Evolutionary conservation across 805 yeast genomes (phyloP).

Genomic region (Teunomyces aglyptinius): DNA sequence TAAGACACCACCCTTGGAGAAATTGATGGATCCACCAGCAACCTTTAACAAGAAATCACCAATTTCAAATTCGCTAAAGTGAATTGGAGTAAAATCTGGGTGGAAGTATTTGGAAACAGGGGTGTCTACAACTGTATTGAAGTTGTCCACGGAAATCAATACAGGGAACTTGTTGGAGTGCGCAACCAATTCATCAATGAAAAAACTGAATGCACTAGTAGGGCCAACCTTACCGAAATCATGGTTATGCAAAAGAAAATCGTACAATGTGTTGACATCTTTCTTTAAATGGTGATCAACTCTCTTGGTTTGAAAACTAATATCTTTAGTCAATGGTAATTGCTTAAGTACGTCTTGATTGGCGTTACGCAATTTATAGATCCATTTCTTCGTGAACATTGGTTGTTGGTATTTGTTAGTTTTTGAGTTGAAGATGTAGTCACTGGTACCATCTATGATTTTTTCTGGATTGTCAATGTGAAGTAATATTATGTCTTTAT

Average conservation of each 20-base stretch:
- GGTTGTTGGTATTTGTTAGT: slow-evolving; percentile 67
- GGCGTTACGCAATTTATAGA: slow-evolving; percentile 44
- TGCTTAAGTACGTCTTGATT: slow-evolving; percentile 34
- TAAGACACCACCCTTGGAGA: slow-evolving; percentile 63
- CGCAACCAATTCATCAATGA: slow-evolving; percentile 53
- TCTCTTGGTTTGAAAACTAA: slow-evolving; percentile 31
- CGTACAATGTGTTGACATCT: slow-evolving; percentile 27
- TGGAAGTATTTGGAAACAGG: slow-evolving; percentile 62
- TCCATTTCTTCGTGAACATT: slow-evolving; percentile 63
- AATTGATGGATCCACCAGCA: slow-evolving; percentile 50
- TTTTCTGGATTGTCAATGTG: slow-evolving; percentile 62
- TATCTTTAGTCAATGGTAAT: slow-evolving; percentile 34
- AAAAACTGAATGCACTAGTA: slow-evolving; percentile 49
- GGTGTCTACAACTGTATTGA: slow-evolving; percentile 57
- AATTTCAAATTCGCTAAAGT: slow-evolving; percentile 61
- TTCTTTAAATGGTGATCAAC: slow-evolving; percentile 31
- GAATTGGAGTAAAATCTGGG: slow-evolving; percentile 52
- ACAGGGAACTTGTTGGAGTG: slow-evolving; percentile 55
- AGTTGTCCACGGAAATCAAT: slow-evolving; percentile 68
- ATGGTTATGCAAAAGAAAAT: slow-evolving; percentile 23
- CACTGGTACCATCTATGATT: slow-evolving; percentile 70
- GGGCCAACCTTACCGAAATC: slow-evolving; percentile 39
- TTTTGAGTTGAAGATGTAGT: slow-evolving; percentile 55
- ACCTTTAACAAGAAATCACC: slow-evolving; percentile 55
- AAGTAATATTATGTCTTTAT: slow-evolving; percentile 46